Base-by-base conservation (phyloP, 1,139 yeast genomes). In the Hyphopichia fennica region DNA sequence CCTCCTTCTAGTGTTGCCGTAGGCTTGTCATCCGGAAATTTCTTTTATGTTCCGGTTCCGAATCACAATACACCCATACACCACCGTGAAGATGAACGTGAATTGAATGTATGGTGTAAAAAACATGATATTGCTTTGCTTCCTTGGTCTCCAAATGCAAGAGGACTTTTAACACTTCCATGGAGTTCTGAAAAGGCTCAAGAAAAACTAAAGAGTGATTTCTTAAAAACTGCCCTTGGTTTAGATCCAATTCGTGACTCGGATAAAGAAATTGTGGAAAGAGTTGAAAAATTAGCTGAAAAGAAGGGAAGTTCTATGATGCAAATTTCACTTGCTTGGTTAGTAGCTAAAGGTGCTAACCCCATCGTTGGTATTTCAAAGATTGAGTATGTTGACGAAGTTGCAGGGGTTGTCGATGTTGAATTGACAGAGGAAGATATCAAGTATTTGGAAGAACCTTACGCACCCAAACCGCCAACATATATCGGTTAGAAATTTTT, bases 31-130 rank as follows among this genome's bases (percentile, higher is more conserved):
- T n/a, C n/a, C n/a, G n/a, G n/a, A n/a, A n/a, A n/a, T n/a, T n/a
- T n/a, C n/a, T n/a, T n/a, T n/a, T n/a, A n/a, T n/a, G n/a, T n/a
- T n/a, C n/a, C n/a, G n/a, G n/a, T n/a, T n/a, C n/a, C n/a, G n/a
- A n/a, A n/a, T n/a, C n/a, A n/a, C 7, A 69, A 77, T 56, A 65
- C n/a, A n/a, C n/a, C n/a, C n/a, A n/a, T n/a, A n/a, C n/a, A n/a
- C n/a, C n/a, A n/a, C 17, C 31, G 87, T 18, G 84, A 80, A 52
- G 85, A 81, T 42, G 87, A 81, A 53, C 61, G 78, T 30, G 86
- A 81, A 52, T 69, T 80, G 79, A 76, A 75, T 80, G 46, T 70
- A 68, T 49, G 79, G 76, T 39, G 41, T 31, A 22, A 40, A 56
- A 56, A 58, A 30, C 37, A 34, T 35, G 40, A 39, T 14, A 42